phyloP scores from a whole-genome alignment of 768 basidiomycete genomes.

The Zangia roseola region DNA sequence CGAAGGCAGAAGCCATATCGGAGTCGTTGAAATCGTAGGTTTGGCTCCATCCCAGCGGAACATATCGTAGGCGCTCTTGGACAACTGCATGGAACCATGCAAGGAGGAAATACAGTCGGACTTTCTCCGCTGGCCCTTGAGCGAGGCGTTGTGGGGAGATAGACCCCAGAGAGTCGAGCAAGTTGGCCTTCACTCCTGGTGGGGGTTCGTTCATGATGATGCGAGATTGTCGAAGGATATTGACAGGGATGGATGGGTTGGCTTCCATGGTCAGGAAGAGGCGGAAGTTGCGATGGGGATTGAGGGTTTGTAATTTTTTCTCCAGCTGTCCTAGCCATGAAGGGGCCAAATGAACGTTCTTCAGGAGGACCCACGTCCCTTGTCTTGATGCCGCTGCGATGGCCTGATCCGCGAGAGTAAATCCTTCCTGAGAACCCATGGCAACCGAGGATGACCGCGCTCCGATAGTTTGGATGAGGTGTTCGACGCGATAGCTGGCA shows the following conservation, averaged over 20 bases:
- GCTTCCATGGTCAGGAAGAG: constrained; percentile 99
- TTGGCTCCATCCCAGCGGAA: constrained; percentile 96
- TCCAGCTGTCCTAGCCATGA: constrained; percentile 95
- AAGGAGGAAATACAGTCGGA: constrained; percentile 90
- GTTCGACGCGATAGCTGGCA: constrained; percentile 95
- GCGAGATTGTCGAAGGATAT: constrained; percentile 93
- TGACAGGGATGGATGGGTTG: constrained; percentile 91
- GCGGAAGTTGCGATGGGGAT: constrained; percentile 88
- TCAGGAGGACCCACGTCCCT: constrained; percentile 94
- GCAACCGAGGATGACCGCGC: constrained; percentile 86
- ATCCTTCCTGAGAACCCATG: constrained; percentile 99
- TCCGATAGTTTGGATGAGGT: constrained; percentile 74
- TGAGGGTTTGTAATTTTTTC: constrained; percentile 92
- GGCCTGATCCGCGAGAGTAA: constrained; percentile 91
- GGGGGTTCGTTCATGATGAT: constrained; percentile 99
- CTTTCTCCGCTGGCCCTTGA: constrained; percentile 90
- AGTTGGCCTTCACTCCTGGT: constrained; percentile 94
- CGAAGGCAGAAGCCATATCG: constrained; percentile 90
- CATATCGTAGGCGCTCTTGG: constrained; percentile 94
- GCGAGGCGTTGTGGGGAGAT: constrained; percentile 70
- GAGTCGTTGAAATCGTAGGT: constrained; percentile 99
- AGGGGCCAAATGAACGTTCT: constrained; percentile 96
- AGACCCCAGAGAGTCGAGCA: constrained; percentile 82
- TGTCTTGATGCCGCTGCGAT: constrained; percentile 90
- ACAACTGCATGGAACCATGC: constrained; percentile 99